phyloP scores from a whole-genome alignment of 2,329 filamentous ascomycete species.

The Pseudogymnoascus sp. region DNA sequence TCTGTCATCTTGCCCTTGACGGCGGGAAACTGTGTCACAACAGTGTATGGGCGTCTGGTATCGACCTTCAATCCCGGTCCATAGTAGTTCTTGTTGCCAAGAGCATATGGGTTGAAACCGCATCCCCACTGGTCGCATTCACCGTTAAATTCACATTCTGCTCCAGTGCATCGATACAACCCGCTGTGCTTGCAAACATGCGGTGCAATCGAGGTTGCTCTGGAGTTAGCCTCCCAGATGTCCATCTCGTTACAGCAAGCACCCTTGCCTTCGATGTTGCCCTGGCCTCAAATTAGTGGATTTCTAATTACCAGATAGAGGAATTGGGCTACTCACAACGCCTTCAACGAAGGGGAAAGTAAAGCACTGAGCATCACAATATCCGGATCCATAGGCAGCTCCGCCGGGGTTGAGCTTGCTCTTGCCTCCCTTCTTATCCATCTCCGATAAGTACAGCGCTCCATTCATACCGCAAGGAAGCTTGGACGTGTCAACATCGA shows the following conservation, averaged over 20 bases:
- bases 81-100: conserved; percentile 25
- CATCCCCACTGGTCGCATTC: conserved; percentile 41
- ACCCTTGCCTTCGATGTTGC: conserved; percentile 39
- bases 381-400: conserved; percentile 44
- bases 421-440: conserved; percentile 33
- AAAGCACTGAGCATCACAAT: conserved; percentile 40
- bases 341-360: conserved; percentile 34
- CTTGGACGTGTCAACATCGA: conserved; percentile 39
- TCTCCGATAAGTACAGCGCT: conserved; percentile 35
- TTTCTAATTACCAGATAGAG: background rate
- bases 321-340: conserved; percentile 26
- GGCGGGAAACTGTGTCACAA: conserved; percentile 44
- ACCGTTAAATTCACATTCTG: conserved; percentile 34
- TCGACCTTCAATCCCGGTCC: conserved; percentile 31
- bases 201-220: conserved; percentile 41
- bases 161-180: conserved; percentile 40
- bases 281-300: background rate
- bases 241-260: conserved; percentile 51
- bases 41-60: conserved; percentile 38
- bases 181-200: conserved; percentile 43
- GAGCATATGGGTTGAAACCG: conserved; percentile 36
- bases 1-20: conserved; percentile 35
- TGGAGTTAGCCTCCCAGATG: conserved; percentile 49
- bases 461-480: conserved; percentile 38
- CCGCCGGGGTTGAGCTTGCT: conserved; percentile 35